Base-by-base conservation (phyloP, 169 alveolate genomes). In the Babesia gibsoni region DNA sequence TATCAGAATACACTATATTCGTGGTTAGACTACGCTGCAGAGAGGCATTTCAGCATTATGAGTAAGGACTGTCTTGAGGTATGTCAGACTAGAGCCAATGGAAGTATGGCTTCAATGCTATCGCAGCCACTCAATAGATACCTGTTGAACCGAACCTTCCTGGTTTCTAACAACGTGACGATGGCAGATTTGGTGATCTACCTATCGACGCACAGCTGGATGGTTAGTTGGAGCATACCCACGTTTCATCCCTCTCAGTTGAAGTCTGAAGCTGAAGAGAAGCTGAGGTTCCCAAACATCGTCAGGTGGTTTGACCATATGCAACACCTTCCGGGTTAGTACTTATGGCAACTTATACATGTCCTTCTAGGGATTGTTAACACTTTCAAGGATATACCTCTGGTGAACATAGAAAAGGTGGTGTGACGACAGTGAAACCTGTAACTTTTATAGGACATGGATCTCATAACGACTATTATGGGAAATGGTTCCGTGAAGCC, bases 241-340 rank as follows among this genome's bases (percentile, higher is more conserved):
- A 54, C 35, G 14, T 25, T 7, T 22, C 16, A 3, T 49, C n/a
- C 27, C 58, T 16, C 30, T 52, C 45, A 68, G 81, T 22, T 54
- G 39, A 67, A 59, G 18, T 79, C 88, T n/a, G 69, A 67, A 57
- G 30, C 78, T 0, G 52, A 67, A 39, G 88, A 79, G 37, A 67
- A 70, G 14, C 20, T 32, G 39, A 77, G 61, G 53, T 57, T 69
- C 22, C 49, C 37, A 18, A 79, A 79, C 32, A 59, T 79, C 53
- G 67, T 69, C 63, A 67, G 88, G 78, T 79, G 88, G 88, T 79
- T 63, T 35, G 83, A 79, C 22, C 88, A 79, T 45, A 37, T 79
- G 20, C 88, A 79, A 39, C 88, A 79, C 41, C 83, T 79, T 5
- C 88, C 88, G n/a, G 88, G 88, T 48, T 22, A 12, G 18, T 12